Conservation (phyloP, 495 filamentous ascomycete species). For the Xylaria telfairii region DNA sequence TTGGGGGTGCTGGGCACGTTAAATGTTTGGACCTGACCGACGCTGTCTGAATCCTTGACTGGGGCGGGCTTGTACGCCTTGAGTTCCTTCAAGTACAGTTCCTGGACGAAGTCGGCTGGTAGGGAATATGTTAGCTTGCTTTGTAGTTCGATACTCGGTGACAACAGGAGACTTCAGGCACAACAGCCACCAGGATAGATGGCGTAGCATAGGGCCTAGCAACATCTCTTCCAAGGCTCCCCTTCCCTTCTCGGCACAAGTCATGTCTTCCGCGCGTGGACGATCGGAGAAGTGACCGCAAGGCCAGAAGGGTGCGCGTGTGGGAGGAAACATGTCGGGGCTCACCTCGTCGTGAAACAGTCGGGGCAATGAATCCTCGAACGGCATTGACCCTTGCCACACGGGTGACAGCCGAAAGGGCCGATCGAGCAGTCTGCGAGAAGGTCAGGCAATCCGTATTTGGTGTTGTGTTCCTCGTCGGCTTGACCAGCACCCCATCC, state of each 20-base stretch:
- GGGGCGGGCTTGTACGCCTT: conserved; percentile 87
- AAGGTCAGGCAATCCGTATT: neutral
- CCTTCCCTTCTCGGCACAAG: neutral
- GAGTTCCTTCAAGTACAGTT: conserved; percentile 94
- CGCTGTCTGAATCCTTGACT: conserved; percentile 83
- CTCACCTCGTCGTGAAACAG: conserved; percentile 75
- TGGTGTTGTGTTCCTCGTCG: neutral
- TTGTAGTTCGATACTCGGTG: neutral
- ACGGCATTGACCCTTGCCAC: conserved; percentile 74
- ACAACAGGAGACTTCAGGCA: neutral
- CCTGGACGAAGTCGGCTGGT: conserved; percentile 91
- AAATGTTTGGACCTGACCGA: conserved; percentile 93
- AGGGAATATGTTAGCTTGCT: neutral
- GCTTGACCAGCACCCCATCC: neutral
- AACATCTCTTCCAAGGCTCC: neutral
- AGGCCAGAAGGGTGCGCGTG: neutral
- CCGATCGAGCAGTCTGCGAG: conserved; percentile 71
- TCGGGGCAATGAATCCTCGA: conserved; percentile 83
- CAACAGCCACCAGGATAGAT: neutral
- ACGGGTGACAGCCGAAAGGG: conserved; percentile 68
- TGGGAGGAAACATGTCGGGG: conserved; percentile 36
- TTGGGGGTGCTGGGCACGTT: conserved; percentile 73
- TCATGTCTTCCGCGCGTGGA: neutral
- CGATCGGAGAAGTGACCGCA: neutral
- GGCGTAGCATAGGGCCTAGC: neutral